phyloP scores from a whole-genome alignment of 2,329 filamentous ascomycete genomes.

The Trichoderma asperellum region DNA sequence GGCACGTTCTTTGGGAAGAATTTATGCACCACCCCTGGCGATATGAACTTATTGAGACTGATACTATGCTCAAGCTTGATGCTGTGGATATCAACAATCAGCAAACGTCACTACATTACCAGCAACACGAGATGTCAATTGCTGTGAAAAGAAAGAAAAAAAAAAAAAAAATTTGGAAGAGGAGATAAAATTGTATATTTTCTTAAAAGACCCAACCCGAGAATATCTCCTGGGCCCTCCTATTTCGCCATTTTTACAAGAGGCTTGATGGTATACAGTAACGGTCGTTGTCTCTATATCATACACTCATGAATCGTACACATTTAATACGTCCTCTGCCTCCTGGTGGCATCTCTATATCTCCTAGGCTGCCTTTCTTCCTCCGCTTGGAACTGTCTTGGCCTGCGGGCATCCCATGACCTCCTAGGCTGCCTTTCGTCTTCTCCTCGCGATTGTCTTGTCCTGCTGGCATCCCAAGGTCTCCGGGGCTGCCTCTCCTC shows the following conservation, averaged over 20 bases:
- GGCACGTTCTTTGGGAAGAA: no score
- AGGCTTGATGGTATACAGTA: neutral
- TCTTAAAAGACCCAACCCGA: neutral
- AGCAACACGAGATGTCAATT: neutral
- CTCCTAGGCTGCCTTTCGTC: neutral
- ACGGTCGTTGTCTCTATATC: neutral
- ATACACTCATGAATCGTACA: conserved; percentile 15
- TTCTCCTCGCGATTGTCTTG: neutral
- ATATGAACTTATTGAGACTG: conserved; percentile 5
- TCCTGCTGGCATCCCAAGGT: neutral
- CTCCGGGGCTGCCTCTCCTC: neutral
- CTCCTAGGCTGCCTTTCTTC: neutral
- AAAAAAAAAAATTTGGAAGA: neutral
- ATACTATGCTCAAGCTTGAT: no score
- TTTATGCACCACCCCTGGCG: neutral
- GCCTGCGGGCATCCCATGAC: neutral
- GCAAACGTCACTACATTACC: neutral
- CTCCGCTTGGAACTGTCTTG: neutral
- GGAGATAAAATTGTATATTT: neutral
- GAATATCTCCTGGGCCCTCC: neutral
- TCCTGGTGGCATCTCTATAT: neutral
- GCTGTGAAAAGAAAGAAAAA: neutral
- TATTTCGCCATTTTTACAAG: neutral
- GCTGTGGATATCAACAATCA: neutral
- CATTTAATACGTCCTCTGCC: neutral